Conservation (phyloP, 148 eudicot species). For the Arbutus unedo region DNA sequence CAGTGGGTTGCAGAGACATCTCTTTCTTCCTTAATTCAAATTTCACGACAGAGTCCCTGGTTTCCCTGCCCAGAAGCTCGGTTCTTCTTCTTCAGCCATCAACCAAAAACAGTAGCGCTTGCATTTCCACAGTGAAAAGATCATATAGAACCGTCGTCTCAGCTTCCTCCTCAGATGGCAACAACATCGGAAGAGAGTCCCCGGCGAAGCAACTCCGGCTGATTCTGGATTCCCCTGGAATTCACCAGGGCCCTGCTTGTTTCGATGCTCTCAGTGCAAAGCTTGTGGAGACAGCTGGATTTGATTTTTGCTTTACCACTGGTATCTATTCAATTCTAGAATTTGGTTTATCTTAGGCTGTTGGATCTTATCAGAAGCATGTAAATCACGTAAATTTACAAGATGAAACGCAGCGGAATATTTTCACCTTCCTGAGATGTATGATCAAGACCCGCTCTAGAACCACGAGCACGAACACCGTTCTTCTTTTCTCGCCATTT, state of each 20-base stretch:
- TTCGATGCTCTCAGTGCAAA: constrained; percentile 88
- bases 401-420: no score
- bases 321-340: constrained; percentile 37
- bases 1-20: not conserved
- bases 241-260: constrained; percentile 92
- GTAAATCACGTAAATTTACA: no score
- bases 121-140: not conserved
- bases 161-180: not conserved
- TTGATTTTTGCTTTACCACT: constrained; percentile 74
- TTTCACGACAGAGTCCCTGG: not conserved
- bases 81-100: not conserved
- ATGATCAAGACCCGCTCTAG: no score
- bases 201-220: constrained; percentile 55
- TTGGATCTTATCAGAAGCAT: no score
- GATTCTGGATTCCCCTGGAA: constrained; percentile 57
- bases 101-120: not conserved
- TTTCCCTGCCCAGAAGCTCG: not conserved
- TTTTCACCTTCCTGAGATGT: no score
- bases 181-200: constrained; percentile 9
- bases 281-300: constrained; percentile 72
- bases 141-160: not conserved
- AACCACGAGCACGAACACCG: no score
- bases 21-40: not conserved
- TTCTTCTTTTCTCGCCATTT: no score
- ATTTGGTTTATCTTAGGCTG: not conserved